Base-by-base conservation (phyloP, 768 basidiomycete species). In the Leccinum broughii region DNA sequence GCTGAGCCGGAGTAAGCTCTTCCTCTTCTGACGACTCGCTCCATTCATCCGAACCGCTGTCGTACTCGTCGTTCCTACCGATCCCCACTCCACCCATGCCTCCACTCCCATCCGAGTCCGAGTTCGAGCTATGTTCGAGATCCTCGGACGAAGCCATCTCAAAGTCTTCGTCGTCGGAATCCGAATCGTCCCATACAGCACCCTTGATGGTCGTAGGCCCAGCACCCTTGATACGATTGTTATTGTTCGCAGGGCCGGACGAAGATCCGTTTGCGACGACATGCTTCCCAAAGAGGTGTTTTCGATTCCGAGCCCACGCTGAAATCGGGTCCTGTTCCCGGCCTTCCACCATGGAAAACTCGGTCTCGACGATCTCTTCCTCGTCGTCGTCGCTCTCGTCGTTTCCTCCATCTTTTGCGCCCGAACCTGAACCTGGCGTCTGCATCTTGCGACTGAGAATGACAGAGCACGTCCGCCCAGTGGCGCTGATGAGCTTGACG, bases 281-380 rank as follows among this genome's bases (percentile, higher is more conserved):
- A n/a, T 13, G 34, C 53, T 67, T 74, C 9, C 88, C 88, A 72
- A 92, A 88, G 20, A 81, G 60, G 64, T 82, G 78, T 24, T 82
- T 79, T 56, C 85, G 79, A 54, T 76, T 74, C 50, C 83, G 75
- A n/a, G 85, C 81, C 91, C 91, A 92, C 32, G 80, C 78, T 37
- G 78, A 75, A 53, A 92, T 85, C 24, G 82, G 80, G 39, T 85
- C 84, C 65, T 85, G 82, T 68, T 92, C 89, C 64, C 77, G 79
- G 28, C 83, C 84, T 62, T 92, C 90, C 4, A 92, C 80, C 82
- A 90, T 85, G 32, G 81, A 79, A 67, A 92, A 89, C 67, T 85
- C 84, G 1, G 84, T 84, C 70, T 90, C 88, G 50, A 83, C 76
- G 0, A 80, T 80, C 8, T 78, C 76, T 7, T 48, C 60, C 1